These are phyloP conservation scores for Sarocladium strictum DNA, from an alignment of 2,329 filamentous ascomycete genomes.

Conservation along the genomic window DNA sequence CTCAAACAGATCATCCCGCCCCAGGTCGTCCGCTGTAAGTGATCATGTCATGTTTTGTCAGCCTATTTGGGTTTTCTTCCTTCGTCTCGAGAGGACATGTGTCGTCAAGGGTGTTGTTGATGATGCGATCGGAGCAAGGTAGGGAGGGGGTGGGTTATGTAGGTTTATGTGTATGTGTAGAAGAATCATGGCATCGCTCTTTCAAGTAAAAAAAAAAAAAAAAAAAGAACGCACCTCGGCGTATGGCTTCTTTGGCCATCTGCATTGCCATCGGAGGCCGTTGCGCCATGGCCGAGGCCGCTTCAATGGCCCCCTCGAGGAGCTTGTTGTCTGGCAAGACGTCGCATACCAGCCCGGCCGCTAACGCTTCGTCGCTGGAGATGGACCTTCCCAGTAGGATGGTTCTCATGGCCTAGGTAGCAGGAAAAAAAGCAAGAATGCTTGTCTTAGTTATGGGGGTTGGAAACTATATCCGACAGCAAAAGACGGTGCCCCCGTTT, in stretches of 20 bases:
- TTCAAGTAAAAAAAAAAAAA: background rate
- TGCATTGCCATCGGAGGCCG: conserved; percentile 20
- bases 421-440: background rate
- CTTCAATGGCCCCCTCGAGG: conserved; percentile 19
- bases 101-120: background rate
- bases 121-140: background rate
- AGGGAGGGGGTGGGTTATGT: background rate
- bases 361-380: conserved; percentile 19
- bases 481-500: too few species aligned
- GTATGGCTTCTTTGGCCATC: conserved; percentile 24
- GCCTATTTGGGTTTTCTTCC: too few species aligned
- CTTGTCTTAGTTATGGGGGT: background rate
- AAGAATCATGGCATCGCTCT: background rate
- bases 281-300: conserved; percentile 18
- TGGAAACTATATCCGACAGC: background rate
- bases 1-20: conserved; percentile 26
- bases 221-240: conserved; percentile 18
- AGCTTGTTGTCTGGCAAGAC: conserved; percentile 21
- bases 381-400: conserved; percentile 23
- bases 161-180: background rate
- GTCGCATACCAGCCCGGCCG: conserved; percentile 20
- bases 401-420: conserved; percentile 22
- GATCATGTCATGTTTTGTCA: conserved; percentile 7
- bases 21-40: conserved; percentile 20
- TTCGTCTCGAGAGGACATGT: background rate